Evolutionary conservation across 2,329 filamentous ascomycete species (phyloP).

Genomic region (Beauveria sp.): DNA sequence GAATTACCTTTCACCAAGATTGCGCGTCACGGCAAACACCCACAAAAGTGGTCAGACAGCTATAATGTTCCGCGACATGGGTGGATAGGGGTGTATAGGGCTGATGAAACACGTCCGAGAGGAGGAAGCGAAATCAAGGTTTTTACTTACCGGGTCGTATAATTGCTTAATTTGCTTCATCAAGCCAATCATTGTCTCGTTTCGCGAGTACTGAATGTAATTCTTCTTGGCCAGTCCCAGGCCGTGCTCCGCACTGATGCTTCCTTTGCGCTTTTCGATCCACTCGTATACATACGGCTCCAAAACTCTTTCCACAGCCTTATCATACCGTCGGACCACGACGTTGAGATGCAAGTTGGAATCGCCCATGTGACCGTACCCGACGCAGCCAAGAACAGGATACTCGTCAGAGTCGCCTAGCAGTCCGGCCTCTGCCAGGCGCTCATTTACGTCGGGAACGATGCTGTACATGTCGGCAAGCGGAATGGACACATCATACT

Average conservation of each 20-base stretch:
- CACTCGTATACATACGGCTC: constrained; percentile 98
- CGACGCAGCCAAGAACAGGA: constrained; percentile 83
- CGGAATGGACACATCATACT: constrained; percentile 96
- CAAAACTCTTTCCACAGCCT: constrained; percentile 74
- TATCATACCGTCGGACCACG: constrained; percentile 72
- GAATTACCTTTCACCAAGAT: background rate
- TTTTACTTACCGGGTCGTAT: constrained; percentile 77
- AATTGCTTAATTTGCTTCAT: constrained; percentile 95
- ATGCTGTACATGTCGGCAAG: constrained; percentile 78
- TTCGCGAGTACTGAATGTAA: constrained; percentile 88
- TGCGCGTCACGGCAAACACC: background rate
- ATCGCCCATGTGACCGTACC: constrained; percentile 98
- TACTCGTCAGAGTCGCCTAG: constrained; percentile 67
- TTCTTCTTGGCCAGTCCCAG: constrained; percentile 92
- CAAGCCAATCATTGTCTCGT: constrained; percentile 74
- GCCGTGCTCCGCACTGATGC: constrained; percentile 95
- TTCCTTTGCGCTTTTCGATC: constrained; percentile 80
- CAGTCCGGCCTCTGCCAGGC: constrained; percentile 65
- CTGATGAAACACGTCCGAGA: background rate
- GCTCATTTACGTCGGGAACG: constrained; percentile 74
- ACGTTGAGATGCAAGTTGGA: constrained; percentile 93
- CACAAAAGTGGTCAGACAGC: background rate
- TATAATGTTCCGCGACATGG: background rate
- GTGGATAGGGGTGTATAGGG: background rate
- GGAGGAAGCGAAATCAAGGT: background rate